Conservation (phyloP, 164 flowering plant genomes). For the Houttuynia cordata region DNA sequence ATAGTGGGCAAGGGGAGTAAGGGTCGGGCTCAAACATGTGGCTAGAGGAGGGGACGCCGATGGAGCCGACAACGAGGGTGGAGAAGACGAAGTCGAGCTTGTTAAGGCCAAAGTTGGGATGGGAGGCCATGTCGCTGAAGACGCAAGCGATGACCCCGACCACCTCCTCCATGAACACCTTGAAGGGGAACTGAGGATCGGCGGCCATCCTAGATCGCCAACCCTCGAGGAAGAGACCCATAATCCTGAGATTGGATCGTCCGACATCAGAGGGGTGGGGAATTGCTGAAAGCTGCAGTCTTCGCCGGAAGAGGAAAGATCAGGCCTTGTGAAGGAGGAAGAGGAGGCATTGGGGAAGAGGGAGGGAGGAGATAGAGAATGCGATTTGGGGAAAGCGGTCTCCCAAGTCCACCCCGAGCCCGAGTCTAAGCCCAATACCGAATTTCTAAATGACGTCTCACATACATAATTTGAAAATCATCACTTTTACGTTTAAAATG, state of each 20-base stretch:
- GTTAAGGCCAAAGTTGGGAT: constrained; percentile 88
- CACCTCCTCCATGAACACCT: constrained; percentile 88
- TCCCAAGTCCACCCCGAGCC: too few species aligned
- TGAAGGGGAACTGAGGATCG: constrained; percentile 94
- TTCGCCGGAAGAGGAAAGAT: not conserved
- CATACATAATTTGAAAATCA: too few species aligned
- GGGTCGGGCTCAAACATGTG: constrained; percentile 91
- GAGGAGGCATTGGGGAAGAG: too few species aligned
- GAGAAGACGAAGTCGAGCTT: constrained; percentile 94
- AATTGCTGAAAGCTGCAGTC: constrained; percentile 7
- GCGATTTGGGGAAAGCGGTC: too few species aligned
- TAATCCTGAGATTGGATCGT: constrained; percentile 28
- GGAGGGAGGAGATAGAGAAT: too few species aligned
- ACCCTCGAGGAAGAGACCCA: constrained; percentile 55
- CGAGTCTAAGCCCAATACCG: too few species aligned
- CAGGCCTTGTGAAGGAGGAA: too few species aligned
- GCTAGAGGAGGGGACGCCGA: constrained; percentile 57
- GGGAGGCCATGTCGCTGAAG: constrained; percentile 89
- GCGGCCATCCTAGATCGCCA: constrained; percentile 88
- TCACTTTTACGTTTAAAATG: too few species aligned
- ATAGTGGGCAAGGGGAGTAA: constrained; percentile 30
- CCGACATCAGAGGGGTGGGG: constrained; percentile 10
- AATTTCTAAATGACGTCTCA: too few species aligned
- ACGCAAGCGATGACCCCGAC: constrained; percentile 75
- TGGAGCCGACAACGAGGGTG: constrained; percentile 82